Evolutionary conservation across 371 early-diverging fungal genomes (phyloP).

Genomic region (Smittium culicis): DNA sequence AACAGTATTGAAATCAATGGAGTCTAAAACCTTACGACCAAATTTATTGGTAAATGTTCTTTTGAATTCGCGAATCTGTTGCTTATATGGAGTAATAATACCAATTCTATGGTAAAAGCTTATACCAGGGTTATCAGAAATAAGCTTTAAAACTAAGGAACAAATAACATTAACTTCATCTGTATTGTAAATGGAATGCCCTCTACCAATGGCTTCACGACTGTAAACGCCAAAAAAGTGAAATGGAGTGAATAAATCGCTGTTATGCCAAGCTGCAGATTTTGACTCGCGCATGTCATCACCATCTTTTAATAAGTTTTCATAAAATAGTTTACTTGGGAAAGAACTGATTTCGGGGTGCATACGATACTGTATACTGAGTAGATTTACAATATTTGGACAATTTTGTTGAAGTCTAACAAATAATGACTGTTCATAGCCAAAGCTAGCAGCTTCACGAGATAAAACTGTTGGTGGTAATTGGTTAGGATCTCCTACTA

Average conservation of each 20-base stretch:
- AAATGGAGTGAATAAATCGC: constrained; percentile 52
- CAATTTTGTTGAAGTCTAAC: constrained; percentile 51
- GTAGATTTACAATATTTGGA: constrained; percentile 49
- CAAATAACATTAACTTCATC: constrained; percentile 65
- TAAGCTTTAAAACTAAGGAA: constrained; percentile 46
- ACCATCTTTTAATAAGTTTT: constrained; percentile 58
- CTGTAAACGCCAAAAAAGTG: constrained; percentile 66
- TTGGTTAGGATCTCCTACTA: constrained; percentile 98
- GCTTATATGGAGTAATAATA: constrained; percentile 86
- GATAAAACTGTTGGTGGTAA: constrained; percentile 89
- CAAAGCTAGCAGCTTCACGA: constrained; percentile 45
- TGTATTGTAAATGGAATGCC: constrained; percentile 64
- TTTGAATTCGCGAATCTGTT: constrained; percentile 60
- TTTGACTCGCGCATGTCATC: constrained; percentile 47
- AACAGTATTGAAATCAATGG: constrained; percentile 84
- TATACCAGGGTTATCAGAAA: constrained; percentile 38
- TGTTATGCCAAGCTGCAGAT: constrained; percentile 63
- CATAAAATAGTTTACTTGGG: constrained; percentile 72
- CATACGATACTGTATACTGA: constrained; percentile 96
- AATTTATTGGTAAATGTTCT: constrained; percentile 45
- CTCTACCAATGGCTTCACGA: constrained; percentile 45
- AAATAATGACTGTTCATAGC: constrained; percentile 85
- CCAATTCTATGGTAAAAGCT: constrained; percentile 64
- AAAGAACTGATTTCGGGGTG: constrained; percentile 81
- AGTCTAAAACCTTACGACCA: constrained; percentile 45